Conservation (phyloP, 2,329 filamentous ascomycete genomes). For the Xenosphaeropsis pyriputrescens region DNA sequence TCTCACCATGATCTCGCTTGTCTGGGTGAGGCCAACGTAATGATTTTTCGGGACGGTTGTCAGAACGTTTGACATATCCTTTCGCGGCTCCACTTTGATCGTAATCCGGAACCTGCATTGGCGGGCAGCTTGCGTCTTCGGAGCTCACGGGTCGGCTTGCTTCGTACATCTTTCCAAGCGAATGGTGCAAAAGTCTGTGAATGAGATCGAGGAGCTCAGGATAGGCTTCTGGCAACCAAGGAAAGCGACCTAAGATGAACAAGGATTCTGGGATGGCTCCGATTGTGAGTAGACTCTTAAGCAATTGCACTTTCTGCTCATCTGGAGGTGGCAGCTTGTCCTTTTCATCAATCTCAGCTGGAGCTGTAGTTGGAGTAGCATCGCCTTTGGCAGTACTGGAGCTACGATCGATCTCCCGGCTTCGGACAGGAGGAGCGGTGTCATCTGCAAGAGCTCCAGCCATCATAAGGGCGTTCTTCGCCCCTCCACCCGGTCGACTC, state of each 20-base stretch:
- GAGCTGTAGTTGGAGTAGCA: conserved; percentile 26
- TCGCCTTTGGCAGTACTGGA: conserved; percentile 37
- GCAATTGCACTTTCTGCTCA: conserved; percentile 77
- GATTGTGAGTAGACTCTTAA: conserved; percentile 77
- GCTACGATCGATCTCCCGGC: conserved; percentile 23
- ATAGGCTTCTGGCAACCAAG: conserved; percentile 79
- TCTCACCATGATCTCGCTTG: conserved; percentile 58
- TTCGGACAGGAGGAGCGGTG: conserved; percentile 33
- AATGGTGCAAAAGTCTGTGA: conserved; percentile 74
- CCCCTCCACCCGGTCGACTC: conserved; percentile 52
- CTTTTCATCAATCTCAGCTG: conserved; percentile 31
- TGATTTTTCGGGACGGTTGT: conserved; percentile 47
- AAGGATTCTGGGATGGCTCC: conserved; percentile 87
- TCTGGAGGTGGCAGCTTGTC: conserved; percentile 51
- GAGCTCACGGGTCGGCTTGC: conserved; percentile 17
- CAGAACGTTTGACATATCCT: conserved; percentile 47
- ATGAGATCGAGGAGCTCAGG: conserved; percentile 69
- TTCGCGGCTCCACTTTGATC: conserved; percentile 58
- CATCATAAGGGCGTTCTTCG: conserved; percentile 71
- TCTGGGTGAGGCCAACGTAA: conserved; percentile 79
- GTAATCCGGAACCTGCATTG: conserved; percentile 30
- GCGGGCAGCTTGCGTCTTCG: conserved; percentile 29
- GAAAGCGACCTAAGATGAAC: conserved; percentile 82
- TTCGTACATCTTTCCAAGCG: conserved; percentile 59
- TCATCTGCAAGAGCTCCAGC: conserved; percentile 83